Evolutionary conservation across 176 grass and related monocot genomes (phyloP).

Genomic region (Stipa capillata): DNA sequence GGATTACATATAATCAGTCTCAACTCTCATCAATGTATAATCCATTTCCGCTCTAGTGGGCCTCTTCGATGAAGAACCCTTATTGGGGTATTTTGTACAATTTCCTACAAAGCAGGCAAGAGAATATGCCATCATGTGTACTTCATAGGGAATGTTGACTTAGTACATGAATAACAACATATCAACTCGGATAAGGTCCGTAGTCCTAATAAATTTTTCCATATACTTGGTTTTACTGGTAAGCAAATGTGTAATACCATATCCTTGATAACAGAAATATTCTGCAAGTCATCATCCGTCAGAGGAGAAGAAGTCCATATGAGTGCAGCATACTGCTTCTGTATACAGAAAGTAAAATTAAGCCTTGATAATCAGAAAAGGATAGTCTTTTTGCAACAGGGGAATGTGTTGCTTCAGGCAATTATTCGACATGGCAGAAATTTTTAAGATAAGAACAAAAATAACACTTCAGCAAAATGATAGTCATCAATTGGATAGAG

Average conservation of each 20-base stretch:
- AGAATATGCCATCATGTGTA: neutral
- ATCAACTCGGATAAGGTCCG: neutral
- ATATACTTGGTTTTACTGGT: neutral
- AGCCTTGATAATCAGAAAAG: neutral
- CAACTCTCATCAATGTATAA: conserved; percentile 89
- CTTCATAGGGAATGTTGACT: neutral
- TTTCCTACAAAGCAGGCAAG: conserved; percentile 46
- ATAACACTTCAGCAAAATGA: neutral
- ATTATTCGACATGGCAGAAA: neutral
- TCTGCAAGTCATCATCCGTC: conserved; percentile 48
- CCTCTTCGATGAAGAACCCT: conserved; percentile 92
- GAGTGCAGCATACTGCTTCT: conserved; percentile 95
- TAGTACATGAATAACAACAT: neutral
- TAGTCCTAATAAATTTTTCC: neutral
- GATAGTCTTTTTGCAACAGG: neutral
- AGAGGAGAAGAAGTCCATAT: conserved; percentile 77
- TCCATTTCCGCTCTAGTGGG: conserved; percentile 66
- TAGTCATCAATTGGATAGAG: neutral
- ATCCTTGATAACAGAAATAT: conserved; percentile 49
- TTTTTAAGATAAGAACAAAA: neutral
- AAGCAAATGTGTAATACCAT: conserved; percentile 27
- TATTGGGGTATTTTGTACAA: conserved; percentile 79
- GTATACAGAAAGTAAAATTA: conserved; percentile 6
- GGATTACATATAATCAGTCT: conserved; percentile 5
- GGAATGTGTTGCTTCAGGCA: neutral